Conservation (phyloP, 1,284 basidiomycete species). For the Sporisorium graminicola region DNA sequence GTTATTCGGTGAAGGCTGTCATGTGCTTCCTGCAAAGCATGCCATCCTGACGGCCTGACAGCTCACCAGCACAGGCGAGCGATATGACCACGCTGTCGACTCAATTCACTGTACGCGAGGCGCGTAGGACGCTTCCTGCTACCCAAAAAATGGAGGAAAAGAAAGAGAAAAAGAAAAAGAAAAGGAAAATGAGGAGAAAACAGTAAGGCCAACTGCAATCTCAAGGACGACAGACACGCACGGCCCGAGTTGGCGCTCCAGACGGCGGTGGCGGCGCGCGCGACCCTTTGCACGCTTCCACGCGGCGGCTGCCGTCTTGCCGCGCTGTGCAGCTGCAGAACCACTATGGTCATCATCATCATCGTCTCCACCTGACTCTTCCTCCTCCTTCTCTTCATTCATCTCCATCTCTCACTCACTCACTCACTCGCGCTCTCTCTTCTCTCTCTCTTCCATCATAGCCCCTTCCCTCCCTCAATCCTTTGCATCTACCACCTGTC, state of each 20-base stretch:
- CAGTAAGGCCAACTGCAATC: too few relatives aligned
- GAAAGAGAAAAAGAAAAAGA: not conserved
- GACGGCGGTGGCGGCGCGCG: too few relatives aligned
- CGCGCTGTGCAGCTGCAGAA: not conserved
- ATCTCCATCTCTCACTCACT: not conserved
- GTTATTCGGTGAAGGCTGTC: too few relatives aligned
- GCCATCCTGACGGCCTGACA: too few relatives aligned
- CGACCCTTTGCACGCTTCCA: not conserved
- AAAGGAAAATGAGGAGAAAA: too few relatives aligned
- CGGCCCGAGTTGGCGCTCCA: not conserved
- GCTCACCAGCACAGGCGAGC: too few relatives aligned
- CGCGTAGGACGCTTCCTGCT: too few relatives aligned
- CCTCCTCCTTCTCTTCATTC: slow-evolving; percentile 10
- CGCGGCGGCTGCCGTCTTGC: not conserved
- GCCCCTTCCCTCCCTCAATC: slow-evolving; percentile 4
- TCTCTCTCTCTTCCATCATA: slow-evolving; percentile 6
- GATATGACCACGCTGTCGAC: too few relatives aligned
- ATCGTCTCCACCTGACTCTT: not conserved
- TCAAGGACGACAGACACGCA: too few relatives aligned
- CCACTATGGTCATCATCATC: not conserved
- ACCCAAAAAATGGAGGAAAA: too few relatives aligned
- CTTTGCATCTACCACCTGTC: not conserved
- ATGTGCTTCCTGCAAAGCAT: too few relatives aligned
- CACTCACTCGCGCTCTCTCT: slow-evolving; percentile 3
- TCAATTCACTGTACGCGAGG: too few relatives aligned